These are phyloP conservation scores for Phaeoacremonium minimum DNA, from an alignment of 2,329 filamentous ascomycete species.

Conservation along the genomic window DNA sequence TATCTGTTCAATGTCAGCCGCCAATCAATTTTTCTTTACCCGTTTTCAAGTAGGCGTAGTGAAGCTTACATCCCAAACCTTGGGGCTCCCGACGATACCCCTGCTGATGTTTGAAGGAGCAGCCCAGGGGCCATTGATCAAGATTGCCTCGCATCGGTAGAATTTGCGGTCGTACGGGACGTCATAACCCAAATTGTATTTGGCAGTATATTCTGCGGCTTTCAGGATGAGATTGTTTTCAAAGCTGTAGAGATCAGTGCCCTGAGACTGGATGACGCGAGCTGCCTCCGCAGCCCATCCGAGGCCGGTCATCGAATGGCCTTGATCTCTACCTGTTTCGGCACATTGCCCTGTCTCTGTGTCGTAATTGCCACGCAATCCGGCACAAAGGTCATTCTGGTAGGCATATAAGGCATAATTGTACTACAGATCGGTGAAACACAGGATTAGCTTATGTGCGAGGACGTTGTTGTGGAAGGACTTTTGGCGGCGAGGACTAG, in stretches of 20 bases:
- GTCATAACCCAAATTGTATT: constrained; percentile 27
- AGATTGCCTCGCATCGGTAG: constrained; percentile 31
- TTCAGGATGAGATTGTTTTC: constrained; percentile 25
- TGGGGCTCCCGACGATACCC: constrained; percentile 11
- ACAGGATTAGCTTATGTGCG: too few species aligned
- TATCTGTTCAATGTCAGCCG: constrained; percentile 11
- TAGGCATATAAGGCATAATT: constrained; percentile 33
- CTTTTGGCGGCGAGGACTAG: too few species aligned
- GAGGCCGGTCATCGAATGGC: constrained; percentile 22
- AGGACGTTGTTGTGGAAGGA: too few species aligned
- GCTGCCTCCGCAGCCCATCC: constrained; percentile 29
- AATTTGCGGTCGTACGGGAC: constrained; percentile 28
- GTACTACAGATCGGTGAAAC: too few species aligned
- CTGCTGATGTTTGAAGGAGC: constrained; percentile 19
- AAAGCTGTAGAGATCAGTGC: constrained; percentile 24
- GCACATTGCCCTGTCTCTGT: constrained; percentile 25
- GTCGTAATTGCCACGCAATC: constrained; percentile 22
- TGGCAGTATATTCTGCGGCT: constrained; percentile 30
- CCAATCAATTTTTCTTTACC: not conserved
- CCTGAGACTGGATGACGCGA: constrained; percentile 26
- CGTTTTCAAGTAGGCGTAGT: constrained; percentile 5
- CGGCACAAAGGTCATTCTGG: constrained; percentile 29
- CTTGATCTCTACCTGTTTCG: constrained; percentile 32
- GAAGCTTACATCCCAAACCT: constrained; percentile 12
- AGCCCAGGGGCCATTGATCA: constrained; percentile 32